Conservation (phyloP, 2,329 filamentous ascomycete genomes). For the Fusarium xylarioides region DNA sequence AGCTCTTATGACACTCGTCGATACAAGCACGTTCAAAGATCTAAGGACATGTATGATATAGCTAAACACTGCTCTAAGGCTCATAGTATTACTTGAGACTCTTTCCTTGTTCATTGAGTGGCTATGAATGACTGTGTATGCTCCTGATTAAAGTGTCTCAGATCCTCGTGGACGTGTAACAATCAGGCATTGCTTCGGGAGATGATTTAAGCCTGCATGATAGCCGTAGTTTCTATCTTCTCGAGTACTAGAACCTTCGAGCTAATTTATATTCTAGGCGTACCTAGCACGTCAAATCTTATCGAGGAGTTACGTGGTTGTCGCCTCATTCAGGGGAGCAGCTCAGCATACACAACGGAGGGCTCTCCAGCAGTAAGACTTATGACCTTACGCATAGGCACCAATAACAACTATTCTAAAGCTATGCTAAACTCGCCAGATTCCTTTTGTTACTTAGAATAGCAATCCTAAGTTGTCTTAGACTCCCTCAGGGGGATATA, state of each 20-base stretch:
- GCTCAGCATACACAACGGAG: neutral
- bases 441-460: neutral
- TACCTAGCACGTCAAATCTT: no score
- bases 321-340: neutral
- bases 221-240: accelerated
- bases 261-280: no score
- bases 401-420: neutral
- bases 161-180: neutral
- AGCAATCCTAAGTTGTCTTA: neutral
- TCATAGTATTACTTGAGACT: accelerated
- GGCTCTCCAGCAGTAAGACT: neutral
- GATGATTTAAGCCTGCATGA: neutral
- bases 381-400: no score
- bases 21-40: neutral
- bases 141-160: neutral
- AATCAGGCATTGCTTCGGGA: neutral
- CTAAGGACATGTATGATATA: neutral
- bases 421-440: neutral
- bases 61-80: no score
- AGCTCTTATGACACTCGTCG: neutral
- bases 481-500: no score
- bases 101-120: neutral
- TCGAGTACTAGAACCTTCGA: neutral
- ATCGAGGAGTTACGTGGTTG: no score
- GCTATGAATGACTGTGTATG: neutral